phyloP scores from a whole-genome alignment of 306 rosid species.

The Psophocarpus tetragonolobus region DNA sequence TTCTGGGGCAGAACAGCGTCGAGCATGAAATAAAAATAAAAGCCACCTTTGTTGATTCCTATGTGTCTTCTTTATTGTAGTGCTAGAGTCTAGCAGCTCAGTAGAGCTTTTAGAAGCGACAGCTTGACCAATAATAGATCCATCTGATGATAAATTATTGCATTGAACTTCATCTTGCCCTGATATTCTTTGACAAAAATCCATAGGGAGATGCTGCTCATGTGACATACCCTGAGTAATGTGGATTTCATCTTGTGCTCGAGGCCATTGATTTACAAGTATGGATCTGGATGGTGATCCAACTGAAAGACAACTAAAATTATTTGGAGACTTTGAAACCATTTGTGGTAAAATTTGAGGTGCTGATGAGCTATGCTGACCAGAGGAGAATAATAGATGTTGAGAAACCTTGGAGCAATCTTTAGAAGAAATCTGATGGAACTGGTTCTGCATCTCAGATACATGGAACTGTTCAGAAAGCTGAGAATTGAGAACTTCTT shows the following conservation, averaged over 20 bases:
- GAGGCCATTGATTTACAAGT: constrained; percentile 44
- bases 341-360: constrained; percentile 71
- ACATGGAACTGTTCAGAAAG: constrained; percentile 63
- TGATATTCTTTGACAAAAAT: constrained; percentile 53
- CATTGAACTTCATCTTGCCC: constrained; percentile 81
- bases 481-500: constrained; percentile 60
- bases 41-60: constrained; percentile 92
- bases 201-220: constrained; percentile 45
- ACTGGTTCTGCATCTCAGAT: constrained; percentile 76
- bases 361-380: constrained; percentile 58
- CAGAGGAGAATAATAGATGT: constrained; percentile 52
- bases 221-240: constrained; percentile 35
- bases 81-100: constrained; percentile 44
- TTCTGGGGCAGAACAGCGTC: constrained; percentile 72
- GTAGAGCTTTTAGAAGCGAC: constrained; percentile 49
- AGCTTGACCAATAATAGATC: constrained; percentile 61
- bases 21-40: constrained; percentile 86
- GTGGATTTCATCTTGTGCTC: constrained; percentile 43
- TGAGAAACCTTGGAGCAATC: constrained; percentile 60
- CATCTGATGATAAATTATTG: constrained; percentile 77
- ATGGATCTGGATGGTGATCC: constrained; percentile 65
- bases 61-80: constrained; percentile 40
- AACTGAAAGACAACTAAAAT: constrained; percentile 62
- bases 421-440: constrained; percentile 65
- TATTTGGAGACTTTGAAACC: constrained; percentile 65